Conservation (phyloP, 2,329 filamentous ascomycete species). For the Xylaria sp. region DNA sequence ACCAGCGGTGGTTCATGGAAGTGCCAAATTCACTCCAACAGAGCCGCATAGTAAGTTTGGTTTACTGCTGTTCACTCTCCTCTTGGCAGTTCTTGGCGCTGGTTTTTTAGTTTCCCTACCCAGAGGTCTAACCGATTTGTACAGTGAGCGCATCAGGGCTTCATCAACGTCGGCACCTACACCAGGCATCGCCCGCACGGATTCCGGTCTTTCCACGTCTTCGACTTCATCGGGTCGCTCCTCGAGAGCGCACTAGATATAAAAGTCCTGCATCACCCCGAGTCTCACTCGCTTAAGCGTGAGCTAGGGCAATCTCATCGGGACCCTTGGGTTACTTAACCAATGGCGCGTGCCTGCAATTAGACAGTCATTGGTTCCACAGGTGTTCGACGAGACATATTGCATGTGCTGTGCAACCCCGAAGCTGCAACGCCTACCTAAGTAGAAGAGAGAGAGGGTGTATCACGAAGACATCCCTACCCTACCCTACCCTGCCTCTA, state of each 20-base stretch:
- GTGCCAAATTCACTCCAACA: conserved; percentile 48
- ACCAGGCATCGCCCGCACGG: conserved; percentile 43
- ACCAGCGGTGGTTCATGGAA: conserved; percentile 47
- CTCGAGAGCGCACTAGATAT: conserved; percentile 37
- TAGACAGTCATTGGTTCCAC: conserved; percentile 26
- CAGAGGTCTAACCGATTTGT: conserved; percentile 28
- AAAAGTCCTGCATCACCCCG: conserved; percentile 13
- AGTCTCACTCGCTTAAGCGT: not conserved
- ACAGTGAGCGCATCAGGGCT: conserved; percentile 39
- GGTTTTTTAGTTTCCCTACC: not conserved
- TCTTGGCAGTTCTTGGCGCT: conserved; percentile 11
- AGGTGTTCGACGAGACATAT: conserved; percentile 37
- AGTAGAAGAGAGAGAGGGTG: conserved; percentile 1
- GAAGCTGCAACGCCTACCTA: conserved; percentile 16
- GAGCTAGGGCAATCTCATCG: not conserved
- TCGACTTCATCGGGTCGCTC: conserved; percentile 36
- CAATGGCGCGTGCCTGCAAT: conserved; percentile 16
- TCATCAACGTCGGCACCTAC: conserved; percentile 16
- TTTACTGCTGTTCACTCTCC: not conserved
- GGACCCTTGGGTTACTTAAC: not conserved
- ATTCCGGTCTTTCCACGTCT: conserved; percentile 45
- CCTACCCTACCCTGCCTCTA: not conserved
- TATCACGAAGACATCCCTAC: not conserved
- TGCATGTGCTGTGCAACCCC: conserved; percentile 40
- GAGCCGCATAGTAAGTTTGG: conserved; percentile 48